Conservation (phyloP, 225 moss, liverwort and hornwort species). For the Rhytidiadelphus loreus region DNA sequence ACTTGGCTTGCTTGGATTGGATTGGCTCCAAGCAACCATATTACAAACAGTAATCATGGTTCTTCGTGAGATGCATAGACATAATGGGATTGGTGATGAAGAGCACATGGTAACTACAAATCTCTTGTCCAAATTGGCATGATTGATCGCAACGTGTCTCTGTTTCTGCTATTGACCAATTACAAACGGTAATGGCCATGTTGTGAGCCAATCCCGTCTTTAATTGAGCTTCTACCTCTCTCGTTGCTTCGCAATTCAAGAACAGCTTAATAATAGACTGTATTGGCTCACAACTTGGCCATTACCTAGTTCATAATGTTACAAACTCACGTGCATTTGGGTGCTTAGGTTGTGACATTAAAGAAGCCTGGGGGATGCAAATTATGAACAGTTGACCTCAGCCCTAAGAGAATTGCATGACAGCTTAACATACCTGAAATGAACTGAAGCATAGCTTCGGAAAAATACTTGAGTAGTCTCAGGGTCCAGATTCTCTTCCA, state of each 20-base stretch:
- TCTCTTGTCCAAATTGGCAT: too few relatives aligned
- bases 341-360: neutral
- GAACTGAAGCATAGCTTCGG: constrained; percentile 63
- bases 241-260: neutral
- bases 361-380: neutral
- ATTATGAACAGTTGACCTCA: neutral
- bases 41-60: too few relatives aligned
- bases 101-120: too few relatives aligned
- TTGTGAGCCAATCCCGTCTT: neutral
- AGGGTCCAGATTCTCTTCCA: constrained; percentile 42
- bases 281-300: neutral
- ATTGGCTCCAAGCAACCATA: too few relatives aligned
- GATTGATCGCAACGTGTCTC: too few relatives aligned
- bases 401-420: neutral
- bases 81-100: too few relatives aligned
- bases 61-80: too few relatives aligned
- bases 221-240: neutral
- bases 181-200: neutral
- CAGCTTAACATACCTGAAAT: constrained; percentile 44
- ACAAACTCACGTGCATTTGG: neutral
- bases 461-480: constrained; percentile 53
- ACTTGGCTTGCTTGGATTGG: too few relatives aligned
- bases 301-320: neutral
- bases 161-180: too few relatives aligned
- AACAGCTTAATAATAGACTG: neutral